phyloP scores from a whole-genome alignment of 257 asterid genomes.

The Solanum stenotomum region DNA sequence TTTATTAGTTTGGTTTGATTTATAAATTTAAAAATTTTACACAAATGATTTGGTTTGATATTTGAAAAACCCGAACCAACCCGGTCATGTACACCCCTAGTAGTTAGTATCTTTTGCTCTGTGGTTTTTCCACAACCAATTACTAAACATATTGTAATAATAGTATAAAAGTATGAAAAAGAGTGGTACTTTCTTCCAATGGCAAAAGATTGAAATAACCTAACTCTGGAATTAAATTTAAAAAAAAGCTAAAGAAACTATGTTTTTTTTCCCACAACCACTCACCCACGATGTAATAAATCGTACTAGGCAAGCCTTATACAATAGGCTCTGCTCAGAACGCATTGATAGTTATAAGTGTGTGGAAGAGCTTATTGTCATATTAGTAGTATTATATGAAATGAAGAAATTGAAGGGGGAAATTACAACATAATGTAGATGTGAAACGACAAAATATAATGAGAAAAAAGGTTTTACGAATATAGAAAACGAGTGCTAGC shows the following conservation, averaged over 20 bases:
- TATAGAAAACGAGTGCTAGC: neutral
- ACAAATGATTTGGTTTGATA: no score
- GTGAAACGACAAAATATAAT: neutral
- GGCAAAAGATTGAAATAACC: neutral
- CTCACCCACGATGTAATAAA: neutral
- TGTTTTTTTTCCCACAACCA: neutral
- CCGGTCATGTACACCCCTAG: no score
- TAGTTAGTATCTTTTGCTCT: neutral
- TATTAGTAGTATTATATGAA: neutral
- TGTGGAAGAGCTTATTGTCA: neutral
- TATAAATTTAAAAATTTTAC: no score
- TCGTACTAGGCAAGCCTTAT: neutral
- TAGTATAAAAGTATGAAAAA: neutral
- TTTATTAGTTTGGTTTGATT: no score
- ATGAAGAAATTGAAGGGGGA: neutral
- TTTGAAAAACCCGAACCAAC: no score
- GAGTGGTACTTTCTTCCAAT: neutral
- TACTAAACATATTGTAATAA: neutral
- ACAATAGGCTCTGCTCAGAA: no score
- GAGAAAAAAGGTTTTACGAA: neutral
- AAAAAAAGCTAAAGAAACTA: no score
- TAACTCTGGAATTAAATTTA: neutral
- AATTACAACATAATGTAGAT: neutral
- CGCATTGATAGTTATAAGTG: neutral
- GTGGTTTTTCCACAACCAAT: neutral